A percentile compares a stretch with the other conserved stretches of the same genome.
Evolutionary conservation across 768 basidiomycete species (phyloP).

Genomic region (Lactarius indigo): DNA sequence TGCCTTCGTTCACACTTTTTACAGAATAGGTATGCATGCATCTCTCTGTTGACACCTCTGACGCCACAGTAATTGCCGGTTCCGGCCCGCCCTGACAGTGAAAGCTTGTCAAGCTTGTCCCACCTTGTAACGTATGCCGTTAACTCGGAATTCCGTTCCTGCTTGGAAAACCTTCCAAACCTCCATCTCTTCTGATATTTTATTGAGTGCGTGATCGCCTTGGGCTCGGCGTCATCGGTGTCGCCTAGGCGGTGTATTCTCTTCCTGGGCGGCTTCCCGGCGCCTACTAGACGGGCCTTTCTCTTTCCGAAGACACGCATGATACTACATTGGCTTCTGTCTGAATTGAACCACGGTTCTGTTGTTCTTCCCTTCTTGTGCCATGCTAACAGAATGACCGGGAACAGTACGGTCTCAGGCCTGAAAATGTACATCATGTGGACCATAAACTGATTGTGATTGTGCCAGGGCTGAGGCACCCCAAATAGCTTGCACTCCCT

Average conservation of each 20-base stretch:
- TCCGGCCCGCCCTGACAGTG: not conserved
- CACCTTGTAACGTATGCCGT: not conserved
- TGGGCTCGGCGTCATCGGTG: not conserved
- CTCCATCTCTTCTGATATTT: not conserved
- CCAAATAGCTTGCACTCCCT: not conserved
- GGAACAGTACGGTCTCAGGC: not conserved
- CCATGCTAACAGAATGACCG: not conserved
- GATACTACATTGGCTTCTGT: not conserved
- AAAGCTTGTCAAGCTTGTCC: not conserved
- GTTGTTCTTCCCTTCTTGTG: not conserved
- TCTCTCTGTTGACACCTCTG: not conserved
- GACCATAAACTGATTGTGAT: not conserved
- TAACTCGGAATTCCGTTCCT: not conserved
- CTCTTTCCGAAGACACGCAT: constrained; percentile 5
- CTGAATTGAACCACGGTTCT: not conserved
- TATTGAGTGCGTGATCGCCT: not conserved
- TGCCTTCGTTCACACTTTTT: not conserved
- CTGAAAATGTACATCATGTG: not conserved
- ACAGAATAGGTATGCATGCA: too few species aligned
- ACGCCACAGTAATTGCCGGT: not conserved
- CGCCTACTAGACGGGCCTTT: not conserved
- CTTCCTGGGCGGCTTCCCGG: constrained; percentile 1
- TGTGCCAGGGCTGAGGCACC: not conserved
- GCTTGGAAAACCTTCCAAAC: not conserved
- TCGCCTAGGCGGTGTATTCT: not conserved